Conservation (phyloP, 768 basidiomycete genomes). For the Leccinum pellstonianum region DNA sequence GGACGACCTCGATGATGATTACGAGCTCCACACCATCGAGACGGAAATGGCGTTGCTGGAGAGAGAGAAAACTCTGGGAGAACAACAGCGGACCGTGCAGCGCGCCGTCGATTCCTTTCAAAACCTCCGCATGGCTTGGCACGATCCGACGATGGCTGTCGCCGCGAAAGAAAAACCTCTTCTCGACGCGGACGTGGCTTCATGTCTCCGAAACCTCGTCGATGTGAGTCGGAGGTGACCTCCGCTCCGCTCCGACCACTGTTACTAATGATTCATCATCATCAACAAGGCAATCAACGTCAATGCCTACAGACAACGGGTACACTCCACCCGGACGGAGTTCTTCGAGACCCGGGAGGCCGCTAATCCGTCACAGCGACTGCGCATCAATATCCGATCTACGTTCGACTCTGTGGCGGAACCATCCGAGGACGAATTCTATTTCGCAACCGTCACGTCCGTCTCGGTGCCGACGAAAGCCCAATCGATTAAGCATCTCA, state of each 20-base stretch:
- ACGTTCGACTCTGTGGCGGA: background rate
- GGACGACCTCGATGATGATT: background rate
- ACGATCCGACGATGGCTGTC: background rate
- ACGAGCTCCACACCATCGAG: background rate
- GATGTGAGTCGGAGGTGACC: background rate
- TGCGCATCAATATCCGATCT: background rate
- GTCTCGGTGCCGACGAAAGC: too few relatives aligned
- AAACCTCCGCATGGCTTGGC: background rate
- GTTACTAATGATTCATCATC: background rate
- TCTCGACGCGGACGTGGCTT: background rate
- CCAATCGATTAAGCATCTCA: too few relatives aligned
- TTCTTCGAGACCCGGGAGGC: background rate
- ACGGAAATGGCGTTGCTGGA: background rate
- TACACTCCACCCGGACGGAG: background rate
- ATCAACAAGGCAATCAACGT: background rate
- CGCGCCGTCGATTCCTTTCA: background rate
- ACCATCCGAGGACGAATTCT: too few relatives aligned
- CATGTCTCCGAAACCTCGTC: background rate
- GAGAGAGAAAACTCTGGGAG: background rate
- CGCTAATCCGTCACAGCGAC: background rate
- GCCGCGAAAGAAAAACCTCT: background rate
- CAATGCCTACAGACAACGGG: conserved; percentile 1
- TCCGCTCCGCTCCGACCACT: too few relatives aligned
- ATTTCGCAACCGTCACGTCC: too few relatives aligned
- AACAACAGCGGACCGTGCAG: background rate